These are phyloP conservation scores for Lodderomyces margitis DNA, from an alignment of 1,139 yeast species.

Conservation along the genomic window DNA sequence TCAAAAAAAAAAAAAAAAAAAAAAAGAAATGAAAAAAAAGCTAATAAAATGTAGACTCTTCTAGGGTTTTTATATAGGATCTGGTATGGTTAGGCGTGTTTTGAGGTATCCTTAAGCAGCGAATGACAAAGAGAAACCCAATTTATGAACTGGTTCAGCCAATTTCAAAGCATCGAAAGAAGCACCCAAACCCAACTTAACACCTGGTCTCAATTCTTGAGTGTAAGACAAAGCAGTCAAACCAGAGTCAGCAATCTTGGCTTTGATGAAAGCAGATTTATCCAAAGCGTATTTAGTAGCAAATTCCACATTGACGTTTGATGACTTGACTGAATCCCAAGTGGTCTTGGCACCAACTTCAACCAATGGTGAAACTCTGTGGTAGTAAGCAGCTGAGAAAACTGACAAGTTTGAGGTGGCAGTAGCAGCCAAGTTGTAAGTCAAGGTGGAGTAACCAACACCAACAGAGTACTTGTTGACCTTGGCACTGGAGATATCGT, in stretches of 20 bases:
- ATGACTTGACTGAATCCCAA: slow-evolving; percentile 80
- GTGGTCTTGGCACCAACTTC: slow-evolving; percentile 99
- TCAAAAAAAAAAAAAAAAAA: background rate
- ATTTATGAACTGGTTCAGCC: slow-evolving; percentile 97
- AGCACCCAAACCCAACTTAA: slow-evolving; percentile 95
- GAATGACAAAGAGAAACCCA: slow-evolving; percentile 92
- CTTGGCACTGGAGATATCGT: slow-evolving; percentile 90
- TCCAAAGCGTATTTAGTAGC: slow-evolving; percentile 95
- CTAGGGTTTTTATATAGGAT: background rate
- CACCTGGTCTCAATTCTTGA: slow-evolving; percentile 96
- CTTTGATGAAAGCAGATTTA: slow-evolving; percentile 85
- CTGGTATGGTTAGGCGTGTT: background rate
- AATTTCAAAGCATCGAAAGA: slow-evolving; percentile 95
- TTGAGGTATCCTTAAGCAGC: slow-evolving; percentile 59
- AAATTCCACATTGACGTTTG: slow-evolving; percentile 78
- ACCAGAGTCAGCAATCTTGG: slow-evolving; percentile 96
- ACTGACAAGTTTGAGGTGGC: slow-evolving; percentile 88
- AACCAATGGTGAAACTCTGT: slow-evolving; percentile 84
- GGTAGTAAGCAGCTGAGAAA: slow-evolving; percentile 96
- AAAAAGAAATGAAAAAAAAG: background rate
- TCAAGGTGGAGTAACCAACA: slow-evolving; percentile 87
- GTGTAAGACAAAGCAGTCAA: slow-evolving; percentile 92
- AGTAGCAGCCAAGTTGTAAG: slow-evolving; percentile 84
- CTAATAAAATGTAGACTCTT: background rate
- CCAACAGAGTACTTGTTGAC: slow-evolving; percentile 94